Conservation (phyloP, 2,329 filamentous ascomycete species). For the Davidsoniella australis region DNA sequence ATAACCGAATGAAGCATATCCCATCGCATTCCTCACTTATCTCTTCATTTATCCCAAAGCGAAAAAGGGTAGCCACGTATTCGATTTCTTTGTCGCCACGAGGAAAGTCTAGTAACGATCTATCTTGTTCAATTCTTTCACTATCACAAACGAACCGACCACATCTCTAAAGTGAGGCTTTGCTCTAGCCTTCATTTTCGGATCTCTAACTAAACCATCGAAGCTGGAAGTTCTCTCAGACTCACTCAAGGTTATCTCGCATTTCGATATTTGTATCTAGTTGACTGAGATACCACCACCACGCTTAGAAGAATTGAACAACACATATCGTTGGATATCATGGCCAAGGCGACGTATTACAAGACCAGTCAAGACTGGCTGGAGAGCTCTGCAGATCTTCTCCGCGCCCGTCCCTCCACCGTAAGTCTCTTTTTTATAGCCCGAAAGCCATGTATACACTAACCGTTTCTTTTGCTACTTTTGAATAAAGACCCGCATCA, state of each 20-base stretch:
- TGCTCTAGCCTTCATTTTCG: neutral
- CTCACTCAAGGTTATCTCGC: neutral
- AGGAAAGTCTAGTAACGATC: too few relatives aligned
- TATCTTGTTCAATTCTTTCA: neutral
- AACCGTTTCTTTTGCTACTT: slow-evolving; percentile 3
- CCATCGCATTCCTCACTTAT: too few relatives aligned
- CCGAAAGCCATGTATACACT: neutral
- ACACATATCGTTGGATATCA: slow-evolving; percentile 1
- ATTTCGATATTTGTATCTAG: neutral
- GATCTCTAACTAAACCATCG: too few relatives aligned
- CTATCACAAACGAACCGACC: neutral
- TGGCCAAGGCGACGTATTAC: slow-evolving; percentile 44
- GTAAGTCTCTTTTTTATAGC: slow-evolving; percentile 33
- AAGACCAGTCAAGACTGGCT: slow-evolving; percentile 80
- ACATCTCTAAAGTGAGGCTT: neutral
- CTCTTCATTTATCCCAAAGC: too few relatives aligned
- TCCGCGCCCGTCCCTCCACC: slow-evolving; percentile 70
- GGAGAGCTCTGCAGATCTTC: slow-evolving; percentile 65
- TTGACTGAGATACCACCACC: neutral
- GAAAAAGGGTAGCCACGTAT: too few relatives aligned
- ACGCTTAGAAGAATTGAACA: neutral
- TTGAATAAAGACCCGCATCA: slow-evolving; percentile 58
- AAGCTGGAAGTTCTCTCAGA: too few relatives aligned
- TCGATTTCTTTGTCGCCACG: too few relatives aligned
- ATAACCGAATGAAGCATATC: too few relatives aligned